Evolutionary conservation across 805 yeast species (phyloP), one percentile per base, ranked within the genome.

Genomic region (Candida ascalaphidarum): DNA sequence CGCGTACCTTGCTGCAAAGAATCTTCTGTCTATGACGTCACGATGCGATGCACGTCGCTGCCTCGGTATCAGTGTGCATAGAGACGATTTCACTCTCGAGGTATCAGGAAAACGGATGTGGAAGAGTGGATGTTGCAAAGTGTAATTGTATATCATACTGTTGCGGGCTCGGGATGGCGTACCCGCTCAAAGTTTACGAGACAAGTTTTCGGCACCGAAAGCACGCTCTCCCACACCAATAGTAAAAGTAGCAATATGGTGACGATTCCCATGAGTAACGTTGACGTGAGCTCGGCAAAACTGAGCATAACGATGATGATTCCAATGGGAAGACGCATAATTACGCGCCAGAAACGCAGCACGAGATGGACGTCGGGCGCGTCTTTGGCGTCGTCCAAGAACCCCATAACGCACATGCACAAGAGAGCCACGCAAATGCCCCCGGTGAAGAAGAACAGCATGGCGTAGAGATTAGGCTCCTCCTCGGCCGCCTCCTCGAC

Each of bases 401-500:
- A 31, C 1, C 74, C 77, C 10, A 74, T 28, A 0, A 56, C 34
- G 4, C 57, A 49, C 25, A 73, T 33, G 3, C 55, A 41, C 0
- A 56, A 8, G 26, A 76, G 39, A 0, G 74, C 52, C 3, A 71
- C 55, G 28, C 67, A 58, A 1, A 75, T 36, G 2, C 79, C 79
- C 2, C 73, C 76, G 5, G 73, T 65, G 41, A 71, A 71, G 40
- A 55, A 71, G 29, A 71, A 59, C 14, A 70, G 43, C 10, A 71
- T 50, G 2, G 70, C 74, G 26, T 55, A 50, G 31, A 55, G 37
- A 24, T 41, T 46, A 3, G 48, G 40, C 28, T 54, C 65, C 19
- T 46, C 56, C 12, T 57, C 62, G 23, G 32, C 48, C 5, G 22
- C 10, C 11, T 17, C 18, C 19, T 21, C 29, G 13, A 22, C 17